Percentiles rank a stretch among this genome's conserved stretches.
phyloP scores from a whole-genome alignment of 1,139 yeast species.

The Nakaseomyces sp. region DNA sequence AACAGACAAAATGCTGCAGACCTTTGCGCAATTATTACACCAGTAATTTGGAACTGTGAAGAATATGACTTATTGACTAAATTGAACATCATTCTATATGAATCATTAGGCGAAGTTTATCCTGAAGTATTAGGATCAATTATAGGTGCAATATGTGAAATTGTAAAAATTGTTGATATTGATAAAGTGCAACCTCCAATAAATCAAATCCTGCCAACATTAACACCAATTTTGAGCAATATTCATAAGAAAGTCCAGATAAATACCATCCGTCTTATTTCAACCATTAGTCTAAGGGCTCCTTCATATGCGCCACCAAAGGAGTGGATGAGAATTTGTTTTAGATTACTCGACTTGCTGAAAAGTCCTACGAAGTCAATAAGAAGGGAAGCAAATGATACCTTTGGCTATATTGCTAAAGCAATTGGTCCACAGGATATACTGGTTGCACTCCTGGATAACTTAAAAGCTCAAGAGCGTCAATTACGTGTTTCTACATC shows the following conservation, averaged over 20 bases:
- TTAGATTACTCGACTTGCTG: slow-evolving; percentile 80
- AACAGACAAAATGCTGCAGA: slow-evolving; percentile 85
- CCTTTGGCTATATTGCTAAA: slow-evolving; percentile 85
- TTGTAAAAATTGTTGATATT: slow-evolving; percentile 43
- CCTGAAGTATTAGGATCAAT: slow-evolving; percentile 91
- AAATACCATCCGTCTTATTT: slow-evolving; percentile 69
- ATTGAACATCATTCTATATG: slow-evolving; percentile 71
- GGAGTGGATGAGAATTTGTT: slow-evolving; percentile 97
- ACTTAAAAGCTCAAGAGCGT: slow-evolving; percentile 86
- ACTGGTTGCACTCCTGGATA: slow-evolving; percentile 71
- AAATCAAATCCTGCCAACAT: slow-evolving; percentile 72
- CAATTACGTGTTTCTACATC: slow-evolving; percentile 96
- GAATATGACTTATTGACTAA: slow-evolving; percentile 57
- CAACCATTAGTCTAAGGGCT: slow-evolving; percentile 74
- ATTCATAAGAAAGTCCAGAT: slow-evolving; percentile 90
- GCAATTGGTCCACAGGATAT: slow-evolving; percentile 98
- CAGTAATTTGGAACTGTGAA: slow-evolving; percentile 58
- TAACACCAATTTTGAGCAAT: slow-evolving; percentile 86
- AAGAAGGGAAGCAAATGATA: slow-evolving; percentile 76
- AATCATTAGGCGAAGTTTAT: slow-evolving; percentile 87
- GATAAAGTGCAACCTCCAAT: slow-evolving; percentile 58
- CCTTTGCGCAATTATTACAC: slow-evolving; percentile 56
- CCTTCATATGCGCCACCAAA: slow-evolving; percentile 81
- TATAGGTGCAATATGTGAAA: slow-evolving; percentile 55
- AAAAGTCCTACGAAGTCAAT: slow-evolving; percentile 76